Percentiles rank a stretch among this genome's conserved stretches.
Conservation (phyloP, 2,329 filamentous ascomycete species). For the Aspergillus floridensis region DNA sequence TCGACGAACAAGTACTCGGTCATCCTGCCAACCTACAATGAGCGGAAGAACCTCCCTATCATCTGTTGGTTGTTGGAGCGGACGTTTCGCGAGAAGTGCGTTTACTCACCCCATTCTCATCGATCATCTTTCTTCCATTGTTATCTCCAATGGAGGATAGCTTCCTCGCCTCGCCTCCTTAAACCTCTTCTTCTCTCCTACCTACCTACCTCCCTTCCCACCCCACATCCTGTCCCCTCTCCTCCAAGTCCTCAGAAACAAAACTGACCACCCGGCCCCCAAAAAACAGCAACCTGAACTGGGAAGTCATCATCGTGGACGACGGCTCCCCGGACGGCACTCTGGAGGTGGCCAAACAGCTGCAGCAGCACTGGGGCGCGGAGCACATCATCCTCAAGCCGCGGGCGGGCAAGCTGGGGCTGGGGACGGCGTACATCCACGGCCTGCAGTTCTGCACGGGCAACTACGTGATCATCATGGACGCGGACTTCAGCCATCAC, state of each 20-base stretch:
- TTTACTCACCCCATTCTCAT: neutral
- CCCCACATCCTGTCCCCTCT: neutral
- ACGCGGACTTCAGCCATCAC: conserved; percentile 98
- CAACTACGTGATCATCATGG: conserved; percentile 99
- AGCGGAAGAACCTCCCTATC: conserved; percentile 94
- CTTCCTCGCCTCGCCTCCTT: neutral
- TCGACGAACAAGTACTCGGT: conserved; percentile 84
- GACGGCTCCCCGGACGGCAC: conserved; percentile 97
- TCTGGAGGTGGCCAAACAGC: conserved; percentile 83
- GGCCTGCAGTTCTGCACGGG: conserved; percentile 85
- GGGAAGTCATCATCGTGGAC: conserved; percentile 97
- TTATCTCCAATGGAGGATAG: neutral
- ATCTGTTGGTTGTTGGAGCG: conserved; percentile 90
- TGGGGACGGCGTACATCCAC: conserved; percentile 94
- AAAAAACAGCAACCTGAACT: conserved; percentile 73
- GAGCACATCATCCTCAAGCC: conserved; percentile 79
- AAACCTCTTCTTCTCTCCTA: conserved; percentile 2
- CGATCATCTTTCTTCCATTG: neutral
- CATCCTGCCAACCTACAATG: conserved; percentile 97
- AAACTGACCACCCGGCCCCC: no score
- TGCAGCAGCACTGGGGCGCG: conserved; percentile 76
- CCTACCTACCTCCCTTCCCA: neutral
- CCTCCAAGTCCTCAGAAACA: no score
- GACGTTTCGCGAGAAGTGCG: conserved; percentile 85
- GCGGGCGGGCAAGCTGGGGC: conserved; percentile 91